Evolutionary conservation across 2,329 filamentous ascomycete species (phyloP).

Genomic region (Coniochaeta sp.): DNA sequence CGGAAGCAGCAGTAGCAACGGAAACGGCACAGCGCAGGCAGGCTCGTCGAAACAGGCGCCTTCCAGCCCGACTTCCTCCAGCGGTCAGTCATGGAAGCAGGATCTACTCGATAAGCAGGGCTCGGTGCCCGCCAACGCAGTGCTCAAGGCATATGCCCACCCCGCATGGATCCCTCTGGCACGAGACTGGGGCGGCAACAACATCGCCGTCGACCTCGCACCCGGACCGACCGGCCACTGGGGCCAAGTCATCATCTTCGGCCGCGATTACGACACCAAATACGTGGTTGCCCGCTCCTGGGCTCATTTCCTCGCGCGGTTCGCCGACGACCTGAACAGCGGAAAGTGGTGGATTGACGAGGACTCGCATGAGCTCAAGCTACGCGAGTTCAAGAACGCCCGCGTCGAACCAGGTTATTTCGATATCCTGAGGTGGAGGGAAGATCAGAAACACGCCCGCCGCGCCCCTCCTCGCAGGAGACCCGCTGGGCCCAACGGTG

Average conservation of each 20-base stretch:
- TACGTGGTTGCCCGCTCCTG: slow-evolving; percentile 93
- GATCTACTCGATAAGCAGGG: slow-evolving; percentile 80
- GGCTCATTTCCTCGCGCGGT: slow-evolving; percentile 75
- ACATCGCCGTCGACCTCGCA: slow-evolving; percentile 85
- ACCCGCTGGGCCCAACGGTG: slow-evolving; percentile 33
- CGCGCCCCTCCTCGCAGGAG: slow-evolving; percentile 42
- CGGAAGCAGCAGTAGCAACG: slow-evolving; percentile 38
- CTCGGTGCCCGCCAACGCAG: slow-evolving; percentile 75
- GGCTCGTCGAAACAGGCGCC: slow-evolving; percentile 59
- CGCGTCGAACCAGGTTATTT: slow-evolving; percentile 90
- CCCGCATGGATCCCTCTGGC: slow-evolving; percentile 93
- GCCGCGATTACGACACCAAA: slow-evolving; percentile 97
- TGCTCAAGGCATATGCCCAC: slow-evolving; percentile 91
- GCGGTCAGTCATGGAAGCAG: slow-evolving; percentile 70
- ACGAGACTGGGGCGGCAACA: slow-evolving; percentile 98
- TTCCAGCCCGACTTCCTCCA: slow-evolving; percentile 40
- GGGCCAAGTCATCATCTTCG: slow-evolving; percentile 95
- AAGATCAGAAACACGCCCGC: slow-evolving; percentile 90
- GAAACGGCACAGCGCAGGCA: slow-evolving; percentile 35
- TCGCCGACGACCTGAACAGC: slow-evolving; percentile 85
- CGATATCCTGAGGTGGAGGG: slow-evolving; percentile 89
- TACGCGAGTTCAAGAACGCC: slow-evolving; percentile 83
- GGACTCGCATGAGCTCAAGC: slow-evolving; percentile 82
- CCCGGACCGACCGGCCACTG: slow-evolving; percentile 85
- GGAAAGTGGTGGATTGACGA: slow-evolving; percentile 92